phyloP scores from a whole-genome alignment of 1,284 basidiomycete species.

The Neonothopanus nambi region DNA sequence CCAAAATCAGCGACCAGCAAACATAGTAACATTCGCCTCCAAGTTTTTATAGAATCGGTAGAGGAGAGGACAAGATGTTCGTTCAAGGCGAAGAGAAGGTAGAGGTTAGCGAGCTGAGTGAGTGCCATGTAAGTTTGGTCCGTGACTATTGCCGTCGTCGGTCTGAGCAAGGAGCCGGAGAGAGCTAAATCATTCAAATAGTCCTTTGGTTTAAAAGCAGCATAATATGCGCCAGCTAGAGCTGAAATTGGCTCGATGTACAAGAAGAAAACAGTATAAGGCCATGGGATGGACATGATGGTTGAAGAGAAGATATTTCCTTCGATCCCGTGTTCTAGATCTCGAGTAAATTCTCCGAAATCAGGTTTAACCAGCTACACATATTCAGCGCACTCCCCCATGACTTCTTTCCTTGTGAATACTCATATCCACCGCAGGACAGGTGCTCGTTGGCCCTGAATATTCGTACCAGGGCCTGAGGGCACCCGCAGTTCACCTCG shows the following conservation, averaged over 20 bases:
- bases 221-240: slow-evolving; percentile 49
- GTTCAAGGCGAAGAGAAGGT: slow-evolving; percentile 54
- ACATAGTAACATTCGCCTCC: slow-evolving; percentile 44
- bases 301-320: not conserved
- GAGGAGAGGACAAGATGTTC: slow-evolving; percentile 51
- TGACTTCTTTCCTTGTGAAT: too few species aligned
- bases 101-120: slow-evolving; percentile 51
- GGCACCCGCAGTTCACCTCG: too few species aligned
- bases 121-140: slow-evolving; percentile 42
- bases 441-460: too few species aligned
- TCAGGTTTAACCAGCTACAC: too few species aligned
- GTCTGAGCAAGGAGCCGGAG: slow-evolving; percentile 11
- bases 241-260: slow-evolving; percentile 54
- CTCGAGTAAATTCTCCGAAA: too few species aligned
- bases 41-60: slow-evolving; percentile 39
- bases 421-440: too few species aligned
- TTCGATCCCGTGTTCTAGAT: too few species aligned
- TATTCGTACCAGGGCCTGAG: too few species aligned
- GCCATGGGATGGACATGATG: slow-evolving; percentile 13
- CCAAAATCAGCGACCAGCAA: slow-evolving; percentile 52
- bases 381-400: too few species aligned
- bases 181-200: slow-evolving; percentile 42
- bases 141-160: slow-evolving; percentile 19
- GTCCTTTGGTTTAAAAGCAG: slow-evolving; percentile 36
- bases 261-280: slow-evolving; percentile 49